phyloP scores from a whole-genome alignment of 108 stramenopile genomes.

The Cyclotella atomus region DNA sequence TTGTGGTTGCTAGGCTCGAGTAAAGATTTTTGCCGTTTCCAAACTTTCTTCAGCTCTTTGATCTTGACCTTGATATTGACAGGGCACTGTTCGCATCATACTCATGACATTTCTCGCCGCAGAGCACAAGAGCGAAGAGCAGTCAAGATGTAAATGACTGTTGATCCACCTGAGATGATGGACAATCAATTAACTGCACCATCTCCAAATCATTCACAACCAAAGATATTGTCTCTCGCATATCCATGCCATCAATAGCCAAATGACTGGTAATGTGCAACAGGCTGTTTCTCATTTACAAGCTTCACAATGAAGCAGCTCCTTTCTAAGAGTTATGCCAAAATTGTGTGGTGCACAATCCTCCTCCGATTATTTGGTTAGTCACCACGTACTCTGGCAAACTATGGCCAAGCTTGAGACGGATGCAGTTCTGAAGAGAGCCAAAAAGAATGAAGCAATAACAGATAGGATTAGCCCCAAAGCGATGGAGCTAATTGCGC shows the following conservation, averaged over 20 bases:
- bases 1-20: constrained; percentile 57
- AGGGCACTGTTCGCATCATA: constrained; percentile 43
- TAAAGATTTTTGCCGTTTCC: constrained; percentile 54
- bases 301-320: constrained; percentile 15
- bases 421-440: constrained; percentile 40
- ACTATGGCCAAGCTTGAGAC: constrained; percentile 18
- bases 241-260: too few species aligned
- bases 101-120: too few species aligned
- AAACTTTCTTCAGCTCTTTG: constrained; percentile 36
- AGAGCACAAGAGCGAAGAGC: too few species aligned
- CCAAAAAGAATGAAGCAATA: constrained; percentile 43
- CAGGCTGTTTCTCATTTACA: constrained; percentile 57
- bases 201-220: too few species aligned
- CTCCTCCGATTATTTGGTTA: too few species aligned
- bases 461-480: constrained; percentile 52
- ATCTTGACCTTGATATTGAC: constrained; percentile 41
- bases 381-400: too few species aligned
- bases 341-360: too few species aligned
- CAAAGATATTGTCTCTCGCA: too few species aligned
- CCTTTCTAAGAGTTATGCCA: background rate
- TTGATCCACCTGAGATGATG: too few species aligned
- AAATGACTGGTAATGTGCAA: constrained; percentile 55
- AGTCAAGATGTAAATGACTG: too few species aligned
- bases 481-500: constrained; percentile 47
- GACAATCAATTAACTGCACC: too few species aligned